Conservation (phyloP, 1,139 yeast species). For the Sporopachydermia cereana region DNA sequence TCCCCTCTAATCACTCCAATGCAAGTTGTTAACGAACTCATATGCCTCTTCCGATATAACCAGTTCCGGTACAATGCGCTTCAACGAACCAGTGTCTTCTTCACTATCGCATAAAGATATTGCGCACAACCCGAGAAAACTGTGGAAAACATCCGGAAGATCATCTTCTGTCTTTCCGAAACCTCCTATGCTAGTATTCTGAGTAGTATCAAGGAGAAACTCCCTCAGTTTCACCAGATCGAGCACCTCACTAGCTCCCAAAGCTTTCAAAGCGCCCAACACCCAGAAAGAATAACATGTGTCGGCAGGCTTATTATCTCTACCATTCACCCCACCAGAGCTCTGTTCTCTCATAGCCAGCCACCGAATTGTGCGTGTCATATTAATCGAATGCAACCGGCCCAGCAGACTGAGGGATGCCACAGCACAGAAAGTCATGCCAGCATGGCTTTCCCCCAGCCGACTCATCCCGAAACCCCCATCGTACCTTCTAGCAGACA, state of each 20-base stretch:
- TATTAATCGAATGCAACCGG: slow-evolving; percentile 22
- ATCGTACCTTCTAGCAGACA: slow-evolving; percentile 34
- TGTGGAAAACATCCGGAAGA: slow-evolving; percentile 41
- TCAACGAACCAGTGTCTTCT: slow-evolving; percentile 9
- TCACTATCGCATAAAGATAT: slow-evolving; percentile 18
- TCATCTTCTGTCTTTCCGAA: slow-evolving; percentile 56
- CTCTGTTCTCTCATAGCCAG: slow-evolving; percentile 49
- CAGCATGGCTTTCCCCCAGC: slow-evolving; percentile 71
- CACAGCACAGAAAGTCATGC: slow-evolving; percentile 78
- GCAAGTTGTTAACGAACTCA: slow-evolving; percentile 15
- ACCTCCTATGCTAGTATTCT: slow-evolving; percentile 64
- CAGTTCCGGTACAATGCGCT: slow-evolving; percentile 18
- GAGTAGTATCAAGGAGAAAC: slow-evolving; percentile 50
- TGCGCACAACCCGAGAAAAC: slow-evolving; percentile 28
- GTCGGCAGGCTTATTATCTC: slow-evolving; percentile 76
- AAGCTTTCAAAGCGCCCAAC: slow-evolving; percentile 43
- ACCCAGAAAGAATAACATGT: slow-evolving; percentile 94
- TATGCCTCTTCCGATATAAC: slow-evolving; percentile 18
- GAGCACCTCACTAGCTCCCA: slow-evolving; percentile 26
- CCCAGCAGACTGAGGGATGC: slow-evolving; percentile 45
- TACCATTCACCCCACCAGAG: slow-evolving; percentile 77
- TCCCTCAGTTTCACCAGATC: slow-evolving; percentile 28
- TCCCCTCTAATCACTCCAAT: no score
- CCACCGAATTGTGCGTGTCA: slow-evolving; percentile 39
- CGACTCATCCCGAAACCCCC: slow-evolving; percentile 55